These are phyloP conservation scores for Hanseniaspora pseudoguilliermondii DNA, from an alignment of 805 yeast genomes.

Conservation along the genomic window DNA sequence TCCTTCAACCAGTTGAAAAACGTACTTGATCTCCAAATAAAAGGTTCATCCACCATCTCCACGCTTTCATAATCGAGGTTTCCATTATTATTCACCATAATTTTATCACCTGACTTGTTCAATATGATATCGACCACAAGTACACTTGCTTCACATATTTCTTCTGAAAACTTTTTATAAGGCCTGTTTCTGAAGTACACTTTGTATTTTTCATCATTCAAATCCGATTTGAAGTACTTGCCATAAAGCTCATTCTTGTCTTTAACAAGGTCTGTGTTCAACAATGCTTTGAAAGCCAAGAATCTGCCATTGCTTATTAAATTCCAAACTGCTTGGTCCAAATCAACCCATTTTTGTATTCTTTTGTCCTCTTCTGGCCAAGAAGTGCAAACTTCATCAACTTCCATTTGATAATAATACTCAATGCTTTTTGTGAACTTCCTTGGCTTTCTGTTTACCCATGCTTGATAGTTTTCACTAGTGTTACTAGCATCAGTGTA, in stretches of 20 bases:
- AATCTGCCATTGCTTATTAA: slow-evolving; percentile 28
- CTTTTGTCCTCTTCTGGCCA: slow-evolving; percentile 71
- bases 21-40: slow-evolving; percentile 1
- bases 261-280: slow-evolving; percentile 43
- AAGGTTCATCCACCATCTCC: neutral
- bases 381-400: slow-evolving; percentile 38
- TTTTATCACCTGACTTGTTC: neutral
- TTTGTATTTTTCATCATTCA: neutral
- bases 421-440: slow-evolving; percentile 70
- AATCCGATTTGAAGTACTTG: slow-evolving; percentile 39
- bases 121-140: neutral
- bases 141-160: neutral
- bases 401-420: slow-evolving; percentile 70
- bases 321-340: slow-evolving; percentile 13
- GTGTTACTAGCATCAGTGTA: slow-evolving; percentile 44
- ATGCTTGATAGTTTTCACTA: slow-evolving; percentile 14
- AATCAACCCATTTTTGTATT: slow-evolving; percentile 47
- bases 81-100: neutral
- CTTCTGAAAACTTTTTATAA: neutral
- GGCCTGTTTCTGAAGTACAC: neutral
- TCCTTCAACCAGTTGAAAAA: neutral
- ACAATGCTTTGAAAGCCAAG: slow-evolving; percentile 42
- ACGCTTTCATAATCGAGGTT: neutral
- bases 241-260: slow-evolving; percentile 37
- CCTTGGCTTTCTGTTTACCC: slow-evolving; percentile 25